These are phyloP conservation scores for Talaromyces wortmannii DNA, from an alignment of 495 filamentous ascomycete genomes.

Conservation along the genomic window DNA sequence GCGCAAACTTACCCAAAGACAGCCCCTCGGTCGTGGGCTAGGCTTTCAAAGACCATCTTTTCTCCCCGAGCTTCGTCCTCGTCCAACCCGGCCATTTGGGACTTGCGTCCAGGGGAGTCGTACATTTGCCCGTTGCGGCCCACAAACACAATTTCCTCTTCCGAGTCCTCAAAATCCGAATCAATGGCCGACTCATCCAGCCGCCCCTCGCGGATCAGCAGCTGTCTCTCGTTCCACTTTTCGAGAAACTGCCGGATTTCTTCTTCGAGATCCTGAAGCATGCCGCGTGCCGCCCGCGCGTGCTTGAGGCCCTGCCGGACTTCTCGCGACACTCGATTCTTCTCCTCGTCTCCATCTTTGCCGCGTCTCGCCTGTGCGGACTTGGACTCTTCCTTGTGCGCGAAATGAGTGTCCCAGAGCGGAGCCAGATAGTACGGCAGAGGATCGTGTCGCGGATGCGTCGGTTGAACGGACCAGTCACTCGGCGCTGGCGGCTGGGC, in stretches of 20 bases:
- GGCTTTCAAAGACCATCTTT: conserved; percentile 73
- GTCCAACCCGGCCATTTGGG: conserved; percentile 20
- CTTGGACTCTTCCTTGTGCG: conserved; percentile 30
- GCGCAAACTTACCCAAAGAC: conserved; percentile 66
- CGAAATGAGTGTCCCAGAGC: conserved; percentile 72
- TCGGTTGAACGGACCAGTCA: conserved; percentile 77
- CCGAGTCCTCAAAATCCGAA: conserved; percentile 51
- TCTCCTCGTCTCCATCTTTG: conserved; percentile 24
- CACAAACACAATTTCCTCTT: conserved; percentile 93
- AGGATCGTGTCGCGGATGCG: conserved; percentile 58
- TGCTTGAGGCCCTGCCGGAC: conserved; percentile 60
- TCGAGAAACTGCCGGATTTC: conserved; percentile 56
- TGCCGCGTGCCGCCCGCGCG: conserved; percentile 57
- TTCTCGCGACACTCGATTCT: conserved; percentile 41
- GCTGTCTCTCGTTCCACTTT: conserved; percentile 47
- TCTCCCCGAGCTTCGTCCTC: conserved; percentile 48
- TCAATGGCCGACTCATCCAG: conserved; percentile 28
- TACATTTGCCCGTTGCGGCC: conserved; percentile 70
- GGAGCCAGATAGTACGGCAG: conserved; percentile 89
- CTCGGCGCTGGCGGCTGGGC: conserved; percentile 69
- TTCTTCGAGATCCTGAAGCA: conserved; percentile 60
- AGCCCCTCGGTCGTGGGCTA: conserved; percentile 65
- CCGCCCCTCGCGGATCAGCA: conserved; percentile 32
- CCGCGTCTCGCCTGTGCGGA: conserved; percentile 28
- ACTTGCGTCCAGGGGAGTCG: conserved; percentile 43